Evolutionary conservation across 2,329 filamentous ascomycete species (phyloP).

Genomic region (Aspergillus sp.): DNA sequence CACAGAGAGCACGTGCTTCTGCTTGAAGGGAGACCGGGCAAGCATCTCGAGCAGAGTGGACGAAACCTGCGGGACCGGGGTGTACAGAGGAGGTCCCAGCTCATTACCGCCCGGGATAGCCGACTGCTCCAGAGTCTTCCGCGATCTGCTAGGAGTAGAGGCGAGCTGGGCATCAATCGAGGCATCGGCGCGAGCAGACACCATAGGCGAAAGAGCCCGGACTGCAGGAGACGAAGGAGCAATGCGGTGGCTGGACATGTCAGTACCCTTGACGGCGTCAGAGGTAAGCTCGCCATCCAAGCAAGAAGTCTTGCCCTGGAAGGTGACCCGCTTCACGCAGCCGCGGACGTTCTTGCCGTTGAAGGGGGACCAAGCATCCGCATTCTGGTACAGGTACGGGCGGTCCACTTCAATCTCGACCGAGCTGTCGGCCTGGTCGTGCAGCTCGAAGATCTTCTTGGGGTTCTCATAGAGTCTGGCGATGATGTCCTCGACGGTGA

Average conservation of each 20-base stretch:
- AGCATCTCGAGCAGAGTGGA: constrained; percentile 68
- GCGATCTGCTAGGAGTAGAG: constrained; percentile 35
- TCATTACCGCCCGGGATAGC: constrained; percentile 31
- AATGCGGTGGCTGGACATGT: constrained; percentile 69
- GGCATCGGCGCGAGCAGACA: constrained; percentile 36
- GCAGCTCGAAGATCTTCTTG: constrained; percentile 77
- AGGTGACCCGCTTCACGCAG: constrained; percentile 71
- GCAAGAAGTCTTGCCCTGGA: constrained; percentile 72
- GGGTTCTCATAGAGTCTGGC: constrained; percentile 73
- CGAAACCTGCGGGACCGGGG: constrained; percentile 53
- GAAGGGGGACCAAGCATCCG: constrained; percentile 67
- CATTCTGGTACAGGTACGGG: constrained; percentile 58
- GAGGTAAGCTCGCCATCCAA: constrained; percentile 66
- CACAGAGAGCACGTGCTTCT: constrained; percentile 86
- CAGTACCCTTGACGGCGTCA: constrained; percentile 62
- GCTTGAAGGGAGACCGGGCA: constrained; percentile 80
- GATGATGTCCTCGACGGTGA: constrained; percentile 73
- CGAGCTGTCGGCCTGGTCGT: constrained; percentile 71
- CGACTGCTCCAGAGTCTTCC: constrained; percentile 26
- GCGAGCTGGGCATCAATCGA: constrained; percentile 35
- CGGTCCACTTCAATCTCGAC: constrained; percentile 76
- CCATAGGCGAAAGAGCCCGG: constrained; percentile 48
- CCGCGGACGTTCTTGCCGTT: constrained; percentile 67
- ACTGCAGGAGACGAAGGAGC: constrained; percentile 55
- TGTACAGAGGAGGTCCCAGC: constrained; percentile 40